Base-by-base conservation (phyloP, 2,329 filamentous ascomycete species). In the Claviceps sorghi region DNA sequence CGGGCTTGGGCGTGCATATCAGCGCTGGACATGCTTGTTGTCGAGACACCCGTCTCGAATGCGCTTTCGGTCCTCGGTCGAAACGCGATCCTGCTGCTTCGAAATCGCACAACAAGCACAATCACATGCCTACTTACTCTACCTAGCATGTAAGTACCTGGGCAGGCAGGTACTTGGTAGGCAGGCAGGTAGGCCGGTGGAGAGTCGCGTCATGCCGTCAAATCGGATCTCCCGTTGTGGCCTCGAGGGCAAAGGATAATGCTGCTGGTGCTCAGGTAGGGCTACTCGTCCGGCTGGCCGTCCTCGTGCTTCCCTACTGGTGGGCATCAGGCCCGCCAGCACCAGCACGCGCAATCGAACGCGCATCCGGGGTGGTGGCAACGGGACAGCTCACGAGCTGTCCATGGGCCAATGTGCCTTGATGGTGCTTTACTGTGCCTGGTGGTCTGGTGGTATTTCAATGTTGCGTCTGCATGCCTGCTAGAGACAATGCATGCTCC, bases 161-260 rank as follows among this genome's bases (percentile, higher is more conserved):
- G 26, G 26, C 26, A 26, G 26, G 26, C 5, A 26, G 26, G 26
- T 5, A 26, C n/a, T n/a, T n/a, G 26, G 26, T 26, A 26, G 26
- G 26, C 26, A 26, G 26, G 26, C 26, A 26, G 26, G 26, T 26
- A 26, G 3, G 3, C 5, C 3, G 26, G 26, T 26, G 26, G 22
- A 17, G 44, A 10, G 42, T 49, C 45, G 43, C 49, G 29, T 48
- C 44, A 38, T 21, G 32, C 22, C 41, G 40, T 49, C 52, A 49
- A 51, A 51, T 48, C 45, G 52, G 45, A 49, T 51, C 45, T 38
- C 41, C 49, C 48, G 29, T 43, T 44, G 21, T 42, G 36, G 48
- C 29, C 48, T 8, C 17, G n/a, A 22, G n/a, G n/a, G n/a, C 40
- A 11, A 42, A 42, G 40, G 40, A 43, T 43, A 26, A 26, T 43